Conservation (phyloP, 257 asterid species). For the Ilex aquifolium region DNA sequence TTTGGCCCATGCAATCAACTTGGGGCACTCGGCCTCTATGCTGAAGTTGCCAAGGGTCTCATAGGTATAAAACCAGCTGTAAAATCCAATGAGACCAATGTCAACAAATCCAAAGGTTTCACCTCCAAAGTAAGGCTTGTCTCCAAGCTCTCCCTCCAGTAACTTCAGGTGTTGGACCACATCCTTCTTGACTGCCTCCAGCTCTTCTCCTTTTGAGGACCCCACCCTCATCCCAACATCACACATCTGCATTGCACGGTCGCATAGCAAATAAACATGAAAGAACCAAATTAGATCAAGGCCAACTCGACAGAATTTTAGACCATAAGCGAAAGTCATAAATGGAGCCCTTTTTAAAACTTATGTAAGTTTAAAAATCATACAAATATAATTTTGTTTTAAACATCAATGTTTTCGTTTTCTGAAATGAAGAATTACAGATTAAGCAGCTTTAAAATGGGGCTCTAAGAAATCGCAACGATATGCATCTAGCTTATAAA, state of each 20-base stretch:
- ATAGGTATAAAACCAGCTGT: conserved; percentile 31
- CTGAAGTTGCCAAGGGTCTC: conserved; percentile 31
- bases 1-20: conserved; percentile 22
- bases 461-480: too few relatives aligned
- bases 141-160: conserved; percentile 40
- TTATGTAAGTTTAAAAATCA: background rate
- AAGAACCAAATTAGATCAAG: background rate
- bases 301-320: background rate
- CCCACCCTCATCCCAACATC: conserved; percentile 23
- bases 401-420: too few relatives aligned
- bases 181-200: conserved; percentile 26
- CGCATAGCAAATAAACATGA: background rate
- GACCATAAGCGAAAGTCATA: too few relatives aligned
- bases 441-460: too few relatives aligned
- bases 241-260: conserved; percentile 9
- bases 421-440: background rate
- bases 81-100: conserved; percentile 23
- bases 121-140: conserved; percentile 45
- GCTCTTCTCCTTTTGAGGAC: conserved; percentile 33
- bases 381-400: conserved; percentile 6
- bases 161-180: conserved; percentile 19
- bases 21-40: conserved; percentile 21
- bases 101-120: conserved; percentile 32
- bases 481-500: too few relatives aligned
- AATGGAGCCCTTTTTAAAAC: too few relatives aligned